A percentile compares a stretch with the other conserved stretches of the same genome.
Conservation (phyloP, 768 basidiomycete genomes). For the Sporobolomyces pararoseus region DNA sequence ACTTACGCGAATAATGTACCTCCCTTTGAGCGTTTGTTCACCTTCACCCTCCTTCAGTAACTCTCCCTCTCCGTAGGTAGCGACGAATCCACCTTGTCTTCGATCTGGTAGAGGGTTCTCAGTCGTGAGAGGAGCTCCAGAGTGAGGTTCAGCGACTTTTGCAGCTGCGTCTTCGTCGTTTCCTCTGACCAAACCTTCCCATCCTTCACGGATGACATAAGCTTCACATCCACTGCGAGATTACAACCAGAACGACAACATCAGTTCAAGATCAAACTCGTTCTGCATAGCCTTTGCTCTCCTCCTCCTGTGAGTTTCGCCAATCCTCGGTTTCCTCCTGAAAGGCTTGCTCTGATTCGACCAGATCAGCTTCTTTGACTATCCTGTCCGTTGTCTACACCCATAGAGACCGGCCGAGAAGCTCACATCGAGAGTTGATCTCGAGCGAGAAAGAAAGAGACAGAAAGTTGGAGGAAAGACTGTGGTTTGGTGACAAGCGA, state of each 20-base stretch:
- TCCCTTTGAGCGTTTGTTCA: conserved; percentile 74
- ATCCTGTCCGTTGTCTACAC: too few relatives aligned
- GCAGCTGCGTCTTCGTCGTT: conserved; percentile 53
- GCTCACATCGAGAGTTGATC: too few relatives aligned
- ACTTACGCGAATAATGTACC: conserved; percentile 71
- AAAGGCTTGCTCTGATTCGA: background rate
- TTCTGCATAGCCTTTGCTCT: background rate
- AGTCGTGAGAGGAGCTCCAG: conserved; percentile 46
- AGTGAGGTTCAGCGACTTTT: conserved; percentile 46
- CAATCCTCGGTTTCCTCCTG: background rate
- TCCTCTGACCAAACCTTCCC: conserved; percentile 95
- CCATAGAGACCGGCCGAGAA: too few relatives aligned
- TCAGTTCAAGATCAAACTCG: background rate
- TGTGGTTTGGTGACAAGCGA: too few relatives aligned
- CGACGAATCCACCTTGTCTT: conserved; percentile 39
- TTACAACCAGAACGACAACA: background rate
- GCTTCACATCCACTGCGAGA: conserved; percentile 79
- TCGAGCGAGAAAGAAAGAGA: too few relatives aligned
- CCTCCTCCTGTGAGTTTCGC: background rate
- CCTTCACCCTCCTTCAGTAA: conserved; percentile 59
- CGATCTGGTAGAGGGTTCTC: background rate
- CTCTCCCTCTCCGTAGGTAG: conserved; percentile 59
- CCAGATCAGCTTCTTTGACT: background rate
- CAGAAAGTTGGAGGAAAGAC: too few relatives aligned
- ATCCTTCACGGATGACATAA: conserved; percentile 95